Evolutionary conservation across 2,329 filamentous ascomycete genomes (phyloP).

Genomic region (Paecilomyces niveus): DNA sequence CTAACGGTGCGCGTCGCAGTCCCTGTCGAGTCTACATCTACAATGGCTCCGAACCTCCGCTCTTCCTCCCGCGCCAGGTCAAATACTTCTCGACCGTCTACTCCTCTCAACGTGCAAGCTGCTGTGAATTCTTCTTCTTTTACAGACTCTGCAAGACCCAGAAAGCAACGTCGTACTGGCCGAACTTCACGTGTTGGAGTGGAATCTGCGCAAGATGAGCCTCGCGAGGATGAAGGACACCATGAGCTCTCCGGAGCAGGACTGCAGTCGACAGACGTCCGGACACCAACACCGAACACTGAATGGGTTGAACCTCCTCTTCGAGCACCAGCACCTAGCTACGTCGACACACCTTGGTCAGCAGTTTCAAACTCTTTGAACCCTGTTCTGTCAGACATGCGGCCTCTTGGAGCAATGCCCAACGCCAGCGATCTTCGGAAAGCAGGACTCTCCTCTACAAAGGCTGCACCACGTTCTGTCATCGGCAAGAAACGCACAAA

Average conservation of each 20-base stretch:
- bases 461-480: constrained; percentile 34
- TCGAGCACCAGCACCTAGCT: constrained; percentile 56
- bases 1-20: constrained; percentile 15
- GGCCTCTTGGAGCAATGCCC: constrained; percentile 67
- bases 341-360: constrained; percentile 58
- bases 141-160: constrained; percentile 21
- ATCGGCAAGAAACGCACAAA: constrained; percentile 34
- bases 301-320: constrained; percentile 53
- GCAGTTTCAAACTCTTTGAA: constrained; percentile 57
- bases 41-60: constrained; percentile 30
- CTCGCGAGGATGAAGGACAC: constrained; percentile 10
- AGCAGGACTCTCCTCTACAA: constrained; percentile 36
- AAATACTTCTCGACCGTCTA: constrained; percentile 25
- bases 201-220: constrained; percentile 13
- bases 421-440: constrained; percentile 52
- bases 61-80: constrained; percentile 24
- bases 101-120: constrained; percentile 17
- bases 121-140: constrained; percentile 15
- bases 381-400: constrained; percentile 78
- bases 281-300: neutral
- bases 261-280: neutral
- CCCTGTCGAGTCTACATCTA: constrained; percentile 3
- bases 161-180: constrained; percentile 26
- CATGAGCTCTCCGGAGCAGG: constrained; percentile 7
- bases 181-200: constrained; percentile 18